A percentile compares a stretch with the other conserved stretches of the same genome.
Evolutionary conservation across 176 grass and related monocot genomes (phyloP).

Genomic region (Echinochloa phyllopogon): DNA sequence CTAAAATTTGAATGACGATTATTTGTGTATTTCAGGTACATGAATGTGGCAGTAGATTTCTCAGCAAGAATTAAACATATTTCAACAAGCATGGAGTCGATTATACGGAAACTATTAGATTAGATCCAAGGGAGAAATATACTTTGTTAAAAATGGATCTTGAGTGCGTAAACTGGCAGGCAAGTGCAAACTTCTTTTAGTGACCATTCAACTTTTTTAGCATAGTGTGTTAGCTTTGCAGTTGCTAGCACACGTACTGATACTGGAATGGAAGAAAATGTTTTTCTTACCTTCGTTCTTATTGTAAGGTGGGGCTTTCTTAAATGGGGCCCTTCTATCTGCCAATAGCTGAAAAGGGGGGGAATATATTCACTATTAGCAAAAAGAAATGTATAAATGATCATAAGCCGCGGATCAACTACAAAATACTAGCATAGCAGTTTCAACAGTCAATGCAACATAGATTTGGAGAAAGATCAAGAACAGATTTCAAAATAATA

Average conservation of each 20-base stretch:
- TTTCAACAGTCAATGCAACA: constrained; percentile 4
- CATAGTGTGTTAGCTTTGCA: not conserved
- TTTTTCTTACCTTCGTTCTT: constrained; percentile 66
- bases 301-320: constrained; percentile 45
- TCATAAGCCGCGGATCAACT: constrained; percentile 5
- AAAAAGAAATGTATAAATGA: constrained; percentile 20
- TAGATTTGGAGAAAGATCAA: not conserved
- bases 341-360: constrained; percentile 62
- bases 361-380: constrained; percentile 8
- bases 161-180: not conserved
- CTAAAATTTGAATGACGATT: not conserved
- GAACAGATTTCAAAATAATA: not conserved
- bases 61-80: constrained; percentile 17
- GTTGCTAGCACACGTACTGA: not conserved
- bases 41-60: not conserved
- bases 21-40: constrained; percentile 34
- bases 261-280: constrained; percentile 18
- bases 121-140: constrained; percentile 6
- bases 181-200: not conserved
- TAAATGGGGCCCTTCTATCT: constrained; percentile 62
- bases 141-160: constrained; percentile 6
- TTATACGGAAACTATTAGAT: not conserved
- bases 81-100: not conserved
- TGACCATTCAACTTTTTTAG: not conserved
- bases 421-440: not conserved